phyloP scores from a whole-genome alignment of 495 filamentous ascomycete genomes.

The Trypethelium eluteriae region DNA sequence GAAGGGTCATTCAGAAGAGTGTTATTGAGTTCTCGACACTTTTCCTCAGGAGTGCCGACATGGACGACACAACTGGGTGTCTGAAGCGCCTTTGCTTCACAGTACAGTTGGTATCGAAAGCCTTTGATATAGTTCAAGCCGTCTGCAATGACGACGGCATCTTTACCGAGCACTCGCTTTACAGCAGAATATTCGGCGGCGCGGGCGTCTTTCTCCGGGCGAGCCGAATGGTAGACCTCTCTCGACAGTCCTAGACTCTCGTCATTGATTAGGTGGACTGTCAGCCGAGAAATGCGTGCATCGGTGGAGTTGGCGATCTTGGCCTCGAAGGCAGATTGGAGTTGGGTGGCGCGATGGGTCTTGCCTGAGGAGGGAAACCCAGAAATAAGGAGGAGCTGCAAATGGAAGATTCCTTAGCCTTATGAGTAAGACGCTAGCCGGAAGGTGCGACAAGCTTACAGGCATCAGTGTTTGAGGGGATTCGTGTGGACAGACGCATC shows the following conservation, averaged over 20 bases:
- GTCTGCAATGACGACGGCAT: conserved; percentile 83
- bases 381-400: conserved; percentile 82
- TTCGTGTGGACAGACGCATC: background rate
- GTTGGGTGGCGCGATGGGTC: conserved; percentile 74
- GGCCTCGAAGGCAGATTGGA: conserved; percentile 55
- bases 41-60: conserved; percentile 66
- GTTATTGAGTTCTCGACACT: conserved; percentile 56
- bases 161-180: conserved; percentile 67
- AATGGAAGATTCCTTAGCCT: background rate
- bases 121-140: conserved; percentile 97
- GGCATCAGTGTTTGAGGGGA: background rate
- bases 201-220: conserved; percentile 84
- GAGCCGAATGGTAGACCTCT: conserved; percentile 57
- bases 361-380: conserved; percentile 92
- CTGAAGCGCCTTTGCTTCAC: conserved; percentile 79
- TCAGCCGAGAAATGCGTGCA: conserved; percentile 46
- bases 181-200: conserved; percentile 76
- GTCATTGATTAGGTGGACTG: conserved; percentile 63
- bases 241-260: conserved; percentile 55
- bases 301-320: conserved; percentile 45
- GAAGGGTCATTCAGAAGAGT: conserved; percentile 28
- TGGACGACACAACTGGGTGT: conserved; percentile 81
- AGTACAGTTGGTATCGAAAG: conserved; percentile 90
- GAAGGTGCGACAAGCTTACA: background rate
- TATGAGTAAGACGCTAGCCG: background rate